Evolutionary conservation across 2,329 filamentous ascomycete species (phyloP).

Genomic region (Colletotrichum lupini): DNA sequence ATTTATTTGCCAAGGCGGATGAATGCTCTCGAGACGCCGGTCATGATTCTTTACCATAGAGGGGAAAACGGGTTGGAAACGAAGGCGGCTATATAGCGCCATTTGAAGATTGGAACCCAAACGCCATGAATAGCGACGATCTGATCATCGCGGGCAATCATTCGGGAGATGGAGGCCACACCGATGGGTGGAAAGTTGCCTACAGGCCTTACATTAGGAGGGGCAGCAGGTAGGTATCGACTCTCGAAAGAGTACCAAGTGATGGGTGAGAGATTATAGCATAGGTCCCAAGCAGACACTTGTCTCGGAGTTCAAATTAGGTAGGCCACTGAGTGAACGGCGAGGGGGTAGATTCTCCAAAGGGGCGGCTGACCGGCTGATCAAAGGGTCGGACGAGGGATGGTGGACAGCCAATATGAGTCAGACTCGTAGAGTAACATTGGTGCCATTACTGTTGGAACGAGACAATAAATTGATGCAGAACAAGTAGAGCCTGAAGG

Average conservation of each 20-base stretch:
- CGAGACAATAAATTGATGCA: neutral
- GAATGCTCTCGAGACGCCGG: constrained; percentile 1
- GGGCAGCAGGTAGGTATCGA: neutral
- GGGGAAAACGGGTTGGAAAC: neutral
- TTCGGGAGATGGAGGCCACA: neutral
- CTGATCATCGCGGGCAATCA: neutral
- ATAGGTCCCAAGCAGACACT: neutral
- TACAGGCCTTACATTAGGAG: too few species aligned
- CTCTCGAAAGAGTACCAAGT: neutral
- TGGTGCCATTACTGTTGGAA: too few species aligned
- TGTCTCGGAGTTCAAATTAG: constrained; percentile 16
- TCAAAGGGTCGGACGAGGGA: neutral
- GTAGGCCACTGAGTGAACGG: neutral
- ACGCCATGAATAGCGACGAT: neutral
- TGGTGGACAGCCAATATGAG: neutral
- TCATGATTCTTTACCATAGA: too few species aligned
- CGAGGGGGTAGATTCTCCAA: neutral
- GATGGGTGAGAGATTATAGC: neutral
- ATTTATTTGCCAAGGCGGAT: constrained; percentile 27
- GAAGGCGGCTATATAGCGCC: neutral
- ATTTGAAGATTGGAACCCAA: neutral
- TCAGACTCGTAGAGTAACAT: neutral
- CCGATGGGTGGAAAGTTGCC: neutral
- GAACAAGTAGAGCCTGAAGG: neutral
- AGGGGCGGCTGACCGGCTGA: neutral